Conservation (phyloP, 805 yeast species). For the Lachancea sp. region DNA sequence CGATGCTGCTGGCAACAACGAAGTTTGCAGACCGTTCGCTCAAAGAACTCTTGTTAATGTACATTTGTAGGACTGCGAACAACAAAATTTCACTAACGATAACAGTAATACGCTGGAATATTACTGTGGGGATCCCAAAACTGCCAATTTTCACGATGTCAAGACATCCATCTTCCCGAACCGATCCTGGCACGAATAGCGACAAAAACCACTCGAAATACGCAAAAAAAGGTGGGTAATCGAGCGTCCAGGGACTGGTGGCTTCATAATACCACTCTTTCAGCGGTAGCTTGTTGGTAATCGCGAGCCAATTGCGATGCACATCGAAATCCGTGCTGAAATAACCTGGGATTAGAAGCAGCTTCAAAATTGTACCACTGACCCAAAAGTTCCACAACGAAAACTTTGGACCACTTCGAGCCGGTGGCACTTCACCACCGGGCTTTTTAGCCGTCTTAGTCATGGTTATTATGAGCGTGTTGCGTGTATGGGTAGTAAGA, state of each 20-base stretch:
- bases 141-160: conserved; percentile 57
- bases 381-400: conserved; percentile 64
- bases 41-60: conserved; percentile 43
- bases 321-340: conserved; percentile 96
- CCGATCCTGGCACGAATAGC: conserved; percentile 58
- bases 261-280: conserved; percentile 76
- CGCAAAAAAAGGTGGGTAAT: conserved; percentile 97
- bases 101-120: conserved; percentile 79
- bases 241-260: conserved; percentile 86
- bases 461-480: neutral
- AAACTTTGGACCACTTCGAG: conserved; percentile 25
- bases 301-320: conserved; percentile 94
- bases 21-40: conserved; percentile 42
- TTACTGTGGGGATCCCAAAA: conserved; percentile 72
- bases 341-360: conserved; percentile 69
- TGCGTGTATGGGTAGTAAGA: neutral
- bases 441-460: conserved; percentile 2
- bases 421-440: neutral
- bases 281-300: conserved; percentile 70
- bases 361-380: conserved; percentile 52
- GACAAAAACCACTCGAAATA: conserved; percentile 83
- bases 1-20: conserved; percentile 76
- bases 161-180: conserved; percentile 69
- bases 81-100: conserved; percentile 67
- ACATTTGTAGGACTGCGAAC: conserved; percentile 66